Conservation (phyloP, 1,284 basidiomycete genomes). For the Trichosporon coremiiforme region DNA sequence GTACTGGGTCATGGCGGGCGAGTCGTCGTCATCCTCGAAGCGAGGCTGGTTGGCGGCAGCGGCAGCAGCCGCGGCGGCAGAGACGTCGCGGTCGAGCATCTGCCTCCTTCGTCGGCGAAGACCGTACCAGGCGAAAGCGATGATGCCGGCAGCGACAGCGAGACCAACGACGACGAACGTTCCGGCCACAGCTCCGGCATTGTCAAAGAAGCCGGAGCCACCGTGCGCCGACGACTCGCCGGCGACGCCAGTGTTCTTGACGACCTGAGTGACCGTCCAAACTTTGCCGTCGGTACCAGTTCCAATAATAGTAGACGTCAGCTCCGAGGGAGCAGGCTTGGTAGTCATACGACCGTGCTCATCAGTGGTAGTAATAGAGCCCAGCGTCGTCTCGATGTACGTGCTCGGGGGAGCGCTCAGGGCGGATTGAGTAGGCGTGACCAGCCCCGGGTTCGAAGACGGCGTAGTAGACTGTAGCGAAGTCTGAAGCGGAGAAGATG, state of each 20-base stretch:
- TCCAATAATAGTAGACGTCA: conserved; percentile 14
- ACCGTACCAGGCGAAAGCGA: conserved; percentile 53
- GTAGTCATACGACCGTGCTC: conserved; percentile 6
- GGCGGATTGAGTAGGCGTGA: background rate
- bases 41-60: conserved; percentile 50
- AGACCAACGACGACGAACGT: conserved; percentile 57
- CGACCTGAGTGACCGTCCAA: conserved; percentile 49
- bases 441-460: background rate
- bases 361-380: conserved; percentile 8
- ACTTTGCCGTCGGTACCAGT: conserved; percentile 37
- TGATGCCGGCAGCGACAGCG: conserved; percentile 49
- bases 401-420: background rate
- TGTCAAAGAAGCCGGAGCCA: conserved; percentile 51
- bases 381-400: background rate
- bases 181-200: conserved; percentile 56
- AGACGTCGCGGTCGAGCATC: conserved; percentile 56
- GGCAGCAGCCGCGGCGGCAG: conserved; percentile 56
- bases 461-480: background rate
- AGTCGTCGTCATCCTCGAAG: conserved; percentile 53
- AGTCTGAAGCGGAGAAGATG: background rate
- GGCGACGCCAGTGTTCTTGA: conserved; percentile 42
- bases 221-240: conserved; percentile 28
- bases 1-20: conserved; percentile 53
- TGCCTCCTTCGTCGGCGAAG: conserved; percentile 53
- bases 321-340: conserved; percentile 2